These are phyloP conservation scores for Cymbopogon flexuosus DNA, from an alignment of 202 grass and related monocot species.

Conservation along the genomic window DNA sequence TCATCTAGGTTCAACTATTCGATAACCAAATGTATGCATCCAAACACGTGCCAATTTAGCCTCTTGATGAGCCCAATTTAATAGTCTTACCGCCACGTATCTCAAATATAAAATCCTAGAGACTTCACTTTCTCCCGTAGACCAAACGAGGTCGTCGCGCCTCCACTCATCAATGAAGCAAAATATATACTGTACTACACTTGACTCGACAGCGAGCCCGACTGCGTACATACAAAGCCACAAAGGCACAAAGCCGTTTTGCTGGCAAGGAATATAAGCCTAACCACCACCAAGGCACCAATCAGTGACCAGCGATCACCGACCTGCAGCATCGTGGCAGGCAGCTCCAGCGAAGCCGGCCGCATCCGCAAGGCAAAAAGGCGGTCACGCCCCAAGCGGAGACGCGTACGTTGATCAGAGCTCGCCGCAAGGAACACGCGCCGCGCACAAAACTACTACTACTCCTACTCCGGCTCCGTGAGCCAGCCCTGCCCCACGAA, in stretches of 20 bases:
- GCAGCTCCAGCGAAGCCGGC: not conserved
- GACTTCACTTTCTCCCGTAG: not conserved
- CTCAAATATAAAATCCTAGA: not conserved
- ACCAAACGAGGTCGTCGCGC: not conserved
- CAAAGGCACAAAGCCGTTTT: not conserved
- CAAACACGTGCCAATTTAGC: too few relatives aligned
- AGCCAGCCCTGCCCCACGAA: not conserved
- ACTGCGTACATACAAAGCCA: not conserved
- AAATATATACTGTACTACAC: too few relatives aligned
- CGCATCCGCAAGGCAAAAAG: not conserved
- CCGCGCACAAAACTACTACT: not conserved
- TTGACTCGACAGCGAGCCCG: not conserved
- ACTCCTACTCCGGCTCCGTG: not conserved
- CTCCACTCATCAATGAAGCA: not conserved
- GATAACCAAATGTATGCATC: too few relatives aligned
- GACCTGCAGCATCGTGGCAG: not conserved
- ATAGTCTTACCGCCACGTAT: not conserved
- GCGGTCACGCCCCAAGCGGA: not conserved
- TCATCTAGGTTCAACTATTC: too few relatives aligned
- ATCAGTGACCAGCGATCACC: not conserved
- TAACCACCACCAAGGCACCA: not conserved
- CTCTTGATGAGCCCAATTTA: too few relatives aligned
- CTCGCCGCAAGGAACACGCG: constrained; percentile 16
- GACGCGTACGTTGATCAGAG: not conserved
- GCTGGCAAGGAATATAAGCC: not conserved